Percentiles rank a stretch among this genome's conserved stretches.
Conservation (phyloP, 805 yeast species). For the Blastobotrys parvus region DNA sequence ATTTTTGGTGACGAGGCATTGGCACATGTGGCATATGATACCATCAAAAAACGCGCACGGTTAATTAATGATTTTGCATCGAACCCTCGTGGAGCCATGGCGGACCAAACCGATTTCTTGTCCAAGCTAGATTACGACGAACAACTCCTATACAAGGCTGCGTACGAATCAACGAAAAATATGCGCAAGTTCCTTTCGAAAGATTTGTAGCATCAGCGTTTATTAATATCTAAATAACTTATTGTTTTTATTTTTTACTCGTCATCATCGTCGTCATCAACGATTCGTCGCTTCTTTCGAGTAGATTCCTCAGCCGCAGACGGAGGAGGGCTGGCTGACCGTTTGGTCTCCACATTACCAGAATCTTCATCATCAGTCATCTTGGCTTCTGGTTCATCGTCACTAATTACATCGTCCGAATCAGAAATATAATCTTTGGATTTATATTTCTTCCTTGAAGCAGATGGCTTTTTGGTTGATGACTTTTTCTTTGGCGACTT, state of each 20-base stretch:
- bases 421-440: constrained; percentile 6
- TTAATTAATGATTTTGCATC: constrained; percentile 66
- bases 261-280: constrained; percentile 23
- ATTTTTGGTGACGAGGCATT: constrained; percentile 62
- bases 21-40: constrained; percentile 39
- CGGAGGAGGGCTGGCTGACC: too few species aligned
- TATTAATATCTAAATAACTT: constrained; percentile 28
- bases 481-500: constrained; percentile 13
- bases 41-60: constrained; percentile 58
- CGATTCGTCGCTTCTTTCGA: constrained; percentile 11
- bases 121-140: constrained; percentile 72
- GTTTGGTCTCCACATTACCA: constrained; percentile 11
- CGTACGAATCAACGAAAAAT: background rate
- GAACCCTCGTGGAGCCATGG: constrained; percentile 33
- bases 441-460: background rate
- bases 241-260: constrained; percentile 18
- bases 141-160: constrained; percentile 14
- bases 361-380: constrained; percentile 14
- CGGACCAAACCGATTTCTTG: constrained; percentile 47
- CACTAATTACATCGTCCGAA: constrained; percentile 1
- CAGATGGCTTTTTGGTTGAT: constrained; percentile 5
- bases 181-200: background rate
- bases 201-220: too few species aligned
- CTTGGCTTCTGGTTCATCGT: constrained; percentile 23
- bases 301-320: background rate